Evolutionary conservation across 169 alveolate genomes (phyloP).

Genomic region (Babesia divergens): DNA sequence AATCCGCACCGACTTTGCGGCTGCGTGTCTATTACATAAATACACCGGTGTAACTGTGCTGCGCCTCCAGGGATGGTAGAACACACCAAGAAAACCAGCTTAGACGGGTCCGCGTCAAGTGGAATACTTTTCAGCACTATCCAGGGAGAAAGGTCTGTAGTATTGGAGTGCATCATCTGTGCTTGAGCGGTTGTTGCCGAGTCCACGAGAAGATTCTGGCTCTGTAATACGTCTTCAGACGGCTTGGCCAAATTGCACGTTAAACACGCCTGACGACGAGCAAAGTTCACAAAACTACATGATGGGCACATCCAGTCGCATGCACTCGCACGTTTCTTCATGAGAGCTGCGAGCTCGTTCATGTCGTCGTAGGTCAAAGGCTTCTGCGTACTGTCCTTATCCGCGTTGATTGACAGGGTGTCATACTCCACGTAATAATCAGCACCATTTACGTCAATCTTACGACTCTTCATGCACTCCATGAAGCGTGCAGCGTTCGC

Average conservation of each 20-base stretch:
- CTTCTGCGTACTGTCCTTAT: not conserved
- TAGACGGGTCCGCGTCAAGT: constrained; percentile 24
- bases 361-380: constrained; percentile 19
- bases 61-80: constrained; percentile 31
- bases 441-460: constrained; percentile 4
- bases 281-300: constrained; percentile 72
- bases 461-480: constrained; percentile 25
- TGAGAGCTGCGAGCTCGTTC: constrained; percentile 12
- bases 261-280: constrained; percentile 55
- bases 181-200: constrained; percentile 37
- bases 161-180: constrained; percentile 32
- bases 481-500: constrained; percentile 52
- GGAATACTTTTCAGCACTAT: constrained; percentile 48
- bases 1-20: constrained; percentile 32
- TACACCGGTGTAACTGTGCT: constrained; percentile 34
- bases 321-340: constrained; percentile 17
- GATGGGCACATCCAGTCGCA: constrained; percentile 75
- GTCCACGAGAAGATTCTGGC: constrained; percentile 41
- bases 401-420: constrained; percentile 53
- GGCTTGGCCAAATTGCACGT: constrained; percentile 51
- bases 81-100: constrained; percentile 22
- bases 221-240: constrained; percentile 41
- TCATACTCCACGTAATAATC: constrained; percentile 53
- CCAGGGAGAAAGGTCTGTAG: constrained; percentile 59
- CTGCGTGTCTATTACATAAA: constrained; percentile 44